Base-by-base conservation (phyloP, 2,329 filamentous ascomycete genomes). In the Calonectria pseudoreteaudii region DNA sequence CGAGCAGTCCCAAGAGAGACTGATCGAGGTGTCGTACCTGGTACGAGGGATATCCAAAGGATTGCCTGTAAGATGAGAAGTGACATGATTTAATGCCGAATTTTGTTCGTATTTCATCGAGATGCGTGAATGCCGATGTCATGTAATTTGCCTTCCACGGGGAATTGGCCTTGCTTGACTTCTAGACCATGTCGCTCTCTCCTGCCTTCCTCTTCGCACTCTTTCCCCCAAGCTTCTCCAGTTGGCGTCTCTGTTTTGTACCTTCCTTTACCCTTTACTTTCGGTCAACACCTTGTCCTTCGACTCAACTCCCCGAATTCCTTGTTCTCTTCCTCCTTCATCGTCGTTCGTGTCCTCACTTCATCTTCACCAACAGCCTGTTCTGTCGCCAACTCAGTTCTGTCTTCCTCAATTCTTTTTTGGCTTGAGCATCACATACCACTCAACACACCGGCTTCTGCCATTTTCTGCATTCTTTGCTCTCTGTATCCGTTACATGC, bases 1-100 rank as follows among this genome's bases (percentile, higher is more conserved):
- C 86, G 23, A 92, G 90, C 79, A 84, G 82, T 69, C 84, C 82
- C 74, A 81, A 84, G 69, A 78, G 80, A 36, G 78, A 77, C 50
- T 79, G 66, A 69, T 49, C 31, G 14, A 38, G 36, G 53, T 7
- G 36, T 18, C 13, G n/a, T 26, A 31, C 6, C 11, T 23, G 30
- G 38, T 10, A 11, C 38, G 6, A 13, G 31, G 34, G 28, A 31
- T 6, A 18, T 13, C 10, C 2, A 28, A 1, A 16, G 56, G 2
- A 31, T 18, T 2, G 31, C 10, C 16, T 73, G 67, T 70, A 70
- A 10, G 16, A 73, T 66, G 66, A 6, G 14, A 50, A 26, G 14
- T 7, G 38, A 44, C 16, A 18, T 41, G 56, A 49, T 62, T 66
- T 34, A 34, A 71, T 67, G 20, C 31, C 26, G 23, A 36, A 3